Conservation (phyloP, 495 filamentous ascomycete genomes). For the Penicillium manginii region DNA sequence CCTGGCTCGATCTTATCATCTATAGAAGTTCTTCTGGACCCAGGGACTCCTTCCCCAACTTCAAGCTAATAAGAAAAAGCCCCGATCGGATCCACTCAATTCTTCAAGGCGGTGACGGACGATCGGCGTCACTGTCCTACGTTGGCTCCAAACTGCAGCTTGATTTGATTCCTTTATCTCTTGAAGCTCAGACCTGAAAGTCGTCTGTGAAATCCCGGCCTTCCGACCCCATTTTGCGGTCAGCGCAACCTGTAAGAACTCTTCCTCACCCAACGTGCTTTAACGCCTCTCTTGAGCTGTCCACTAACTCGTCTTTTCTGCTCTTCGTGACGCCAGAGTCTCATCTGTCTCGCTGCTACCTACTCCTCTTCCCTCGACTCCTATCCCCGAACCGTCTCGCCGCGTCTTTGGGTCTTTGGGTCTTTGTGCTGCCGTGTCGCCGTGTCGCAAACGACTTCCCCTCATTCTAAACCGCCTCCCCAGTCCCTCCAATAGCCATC, state of each 20-base stretch:
- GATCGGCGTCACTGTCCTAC: constrained; percentile 27
- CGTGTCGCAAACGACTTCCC: constrained; percentile 13
- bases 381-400: background rate
- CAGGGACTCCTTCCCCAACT: too few relatives aligned
- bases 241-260: constrained; percentile 42
- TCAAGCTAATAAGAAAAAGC: constrained; percentile 7
- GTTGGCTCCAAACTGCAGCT: constrained; percentile 10
- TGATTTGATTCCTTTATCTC: constrained; percentile 21
- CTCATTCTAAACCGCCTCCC: background rate
- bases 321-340: constrained; percentile 27
- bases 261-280: constrained; percentile 39
- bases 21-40: background rate
- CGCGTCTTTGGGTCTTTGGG: constrained; percentile 4
- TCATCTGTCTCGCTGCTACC: constrained; percentile 20
- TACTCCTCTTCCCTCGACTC: background rate
- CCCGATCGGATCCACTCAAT: constrained; percentile 9
- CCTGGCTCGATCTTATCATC: background rate
- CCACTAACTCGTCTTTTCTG: constrained; percentile 26
- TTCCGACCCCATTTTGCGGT: constrained; percentile 22
- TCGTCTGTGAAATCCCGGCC: constrained; percentile 18
- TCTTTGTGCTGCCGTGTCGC: constrained; percentile 3
- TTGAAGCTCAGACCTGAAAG: constrained; percentile 5
- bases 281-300: background rate
- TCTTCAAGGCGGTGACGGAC: constrained; percentile 31
- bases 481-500: constrained; percentile 16